Percentiles rank a stretch among this genome's conserved stretches.
phyloP scores from a whole-genome alignment of 352 stramenopile species.

The Globisporangium irregulare region DNA sequence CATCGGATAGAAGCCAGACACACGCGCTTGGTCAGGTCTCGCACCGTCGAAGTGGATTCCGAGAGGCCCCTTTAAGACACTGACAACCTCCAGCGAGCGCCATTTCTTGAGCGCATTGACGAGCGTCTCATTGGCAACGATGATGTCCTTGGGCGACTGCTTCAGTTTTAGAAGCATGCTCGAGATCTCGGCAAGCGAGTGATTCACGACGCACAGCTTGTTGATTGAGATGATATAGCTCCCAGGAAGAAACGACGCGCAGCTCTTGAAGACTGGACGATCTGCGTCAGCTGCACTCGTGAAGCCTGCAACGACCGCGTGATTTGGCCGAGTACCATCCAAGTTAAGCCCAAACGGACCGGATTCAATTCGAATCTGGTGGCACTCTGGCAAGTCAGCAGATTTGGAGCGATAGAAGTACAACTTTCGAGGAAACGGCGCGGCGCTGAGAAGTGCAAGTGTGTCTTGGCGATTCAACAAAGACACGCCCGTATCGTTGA shows the following conservation, averaged over 20 bases:
- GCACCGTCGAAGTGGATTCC: conserved; percentile 46
- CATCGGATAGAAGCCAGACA: conserved; percentile 45
- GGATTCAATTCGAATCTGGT: conserved; percentile 33
- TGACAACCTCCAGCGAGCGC: conserved; percentile 12
- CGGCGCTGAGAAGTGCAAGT: conserved; percentile 26
- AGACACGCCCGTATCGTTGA: conserved; percentile 44
- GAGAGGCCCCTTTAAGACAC: conserved; percentile 37
- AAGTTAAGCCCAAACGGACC: conserved; percentile 52
- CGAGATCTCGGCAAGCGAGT: conserved; percentile 39
- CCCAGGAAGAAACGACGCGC: conserved; percentile 35
- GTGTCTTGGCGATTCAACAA: conserved; percentile 27
- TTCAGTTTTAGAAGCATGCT: conserved; percentile 44
- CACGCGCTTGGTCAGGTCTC: conserved; percentile 20
- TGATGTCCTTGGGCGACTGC: conserved; percentile 32
- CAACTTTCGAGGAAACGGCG: conserved; percentile 30
- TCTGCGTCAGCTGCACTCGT: conserved; percentile 34
- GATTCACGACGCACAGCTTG: conserved; percentile 45
- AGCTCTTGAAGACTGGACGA: conserved; percentile 34
- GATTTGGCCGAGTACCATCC: conserved; percentile 27
- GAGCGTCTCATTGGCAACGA: conserved; percentile 38
- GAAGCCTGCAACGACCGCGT: conserved; percentile 43
- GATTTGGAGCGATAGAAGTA: conserved; percentile 28
- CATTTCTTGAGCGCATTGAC: conserved; percentile 26
- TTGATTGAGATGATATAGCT: conserved; percentile 71
- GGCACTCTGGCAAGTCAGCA: conserved; percentile 35